Evolutionary conservation across 2,329 filamentous ascomycete species (phyloP).

Genomic region (Coniochaeta sp.): DNA sequence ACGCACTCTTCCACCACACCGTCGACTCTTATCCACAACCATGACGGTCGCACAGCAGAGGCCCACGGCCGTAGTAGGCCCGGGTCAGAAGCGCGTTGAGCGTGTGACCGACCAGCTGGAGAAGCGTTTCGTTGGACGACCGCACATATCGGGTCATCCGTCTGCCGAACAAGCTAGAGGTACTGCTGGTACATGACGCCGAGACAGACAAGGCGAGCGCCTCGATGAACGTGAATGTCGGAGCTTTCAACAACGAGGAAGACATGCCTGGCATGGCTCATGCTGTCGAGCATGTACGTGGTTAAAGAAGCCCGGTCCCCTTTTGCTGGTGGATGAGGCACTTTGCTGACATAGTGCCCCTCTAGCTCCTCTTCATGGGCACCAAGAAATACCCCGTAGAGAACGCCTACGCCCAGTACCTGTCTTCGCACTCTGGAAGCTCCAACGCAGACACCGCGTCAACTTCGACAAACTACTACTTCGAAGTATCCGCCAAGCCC

Average conservation of each 20-base stretch:
- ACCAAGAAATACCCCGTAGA: slow-evolving; percentile 96
- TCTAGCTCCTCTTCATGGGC: slow-evolving; percentile 85
- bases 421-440: slow-evolving; percentile 81
- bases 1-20: not conserved
- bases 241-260: slow-evolving; percentile 85
- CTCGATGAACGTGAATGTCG: slow-evolving; percentile 90
- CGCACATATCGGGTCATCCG: slow-evolving; percentile 81
- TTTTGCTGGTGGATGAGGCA: not conserved
- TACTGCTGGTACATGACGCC: slow-evolving; percentile 83
- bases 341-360: not conserved
- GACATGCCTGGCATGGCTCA: slow-evolving; percentile 94
- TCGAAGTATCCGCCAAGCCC: slow-evolving; percentile 82
- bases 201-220: slow-evolving; percentile 96
- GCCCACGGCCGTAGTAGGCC: slow-evolving; percentile 7
- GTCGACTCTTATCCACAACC: not conserved
- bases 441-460: slow-evolving; percentile 93
- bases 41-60: slow-evolving; percentile 2
- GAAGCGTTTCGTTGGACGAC: slow-evolving; percentile 78
- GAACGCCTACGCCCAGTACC: slow-evolving; percentile 92
- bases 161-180: slow-evolving; percentile 82
- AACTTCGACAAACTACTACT: slow-evolving; percentile 96
- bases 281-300: slow-evolving; percentile 76
- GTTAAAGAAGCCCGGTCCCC: not conserved
- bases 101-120: slow-evolving; percentile 65
- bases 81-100: slow-evolving; percentile 23